These are phyloP conservation scores for Paracoccidioides lutzii DNA, from an alignment of 2,329 filamentous ascomycete genomes.

Conservation along the genomic window DNA sequence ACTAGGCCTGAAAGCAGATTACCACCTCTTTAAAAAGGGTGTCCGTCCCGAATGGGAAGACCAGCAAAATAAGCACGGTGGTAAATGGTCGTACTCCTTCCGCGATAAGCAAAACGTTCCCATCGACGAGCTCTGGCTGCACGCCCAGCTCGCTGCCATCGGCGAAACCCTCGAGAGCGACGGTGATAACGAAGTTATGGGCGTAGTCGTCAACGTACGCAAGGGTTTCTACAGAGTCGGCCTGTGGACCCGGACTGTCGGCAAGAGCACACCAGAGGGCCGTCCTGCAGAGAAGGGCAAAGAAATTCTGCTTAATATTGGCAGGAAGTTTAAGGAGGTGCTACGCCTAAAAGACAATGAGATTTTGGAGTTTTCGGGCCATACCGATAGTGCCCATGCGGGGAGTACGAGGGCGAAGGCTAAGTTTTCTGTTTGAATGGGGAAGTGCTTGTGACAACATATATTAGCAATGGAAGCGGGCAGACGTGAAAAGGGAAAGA, in stretches of 20 bases:
- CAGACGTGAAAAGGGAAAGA: neutral
- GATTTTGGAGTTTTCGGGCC: slow-evolving; percentile 84
- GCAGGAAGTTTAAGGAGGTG: slow-evolving; percentile 82
- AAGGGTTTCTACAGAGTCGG: slow-evolving; percentile 97
- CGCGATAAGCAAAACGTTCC: slow-evolving; percentile 79
- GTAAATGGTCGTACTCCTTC: slow-evolving; percentile 98
- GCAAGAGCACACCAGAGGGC: slow-evolving; percentile 65
- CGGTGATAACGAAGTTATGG: slow-evolving; percentile 92
- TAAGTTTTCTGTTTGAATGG: slow-evolving; percentile 66
- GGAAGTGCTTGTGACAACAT: neutral
- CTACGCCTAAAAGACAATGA: slow-evolving; percentile 67
- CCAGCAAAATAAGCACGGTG: slow-evolving; percentile 94
- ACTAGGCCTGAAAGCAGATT: slow-evolving; percentile 93
- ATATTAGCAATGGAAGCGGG: neutral
- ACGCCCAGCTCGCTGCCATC: slow-evolving; percentile 92
- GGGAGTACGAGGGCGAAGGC: slow-evolving; percentile 93
- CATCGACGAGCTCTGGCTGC: slow-evolving; percentile 91
- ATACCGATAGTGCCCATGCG: slow-evolving; percentile 83
- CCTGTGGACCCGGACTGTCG: slow-evolving; percentile 91
- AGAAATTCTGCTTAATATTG: slow-evolving; percentile 72
- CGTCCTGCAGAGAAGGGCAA: slow-evolving; percentile 69
- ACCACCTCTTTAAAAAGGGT: slow-evolving; percentile 97
- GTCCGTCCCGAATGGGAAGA: slow-evolving; percentile 99
- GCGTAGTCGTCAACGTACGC: slow-evolving; percentile 95
- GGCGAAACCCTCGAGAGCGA: slow-evolving; percentile 95